Conservation (phyloP, 495 filamentous ascomycete genomes). For the Neurospora sublineolata region DNA sequence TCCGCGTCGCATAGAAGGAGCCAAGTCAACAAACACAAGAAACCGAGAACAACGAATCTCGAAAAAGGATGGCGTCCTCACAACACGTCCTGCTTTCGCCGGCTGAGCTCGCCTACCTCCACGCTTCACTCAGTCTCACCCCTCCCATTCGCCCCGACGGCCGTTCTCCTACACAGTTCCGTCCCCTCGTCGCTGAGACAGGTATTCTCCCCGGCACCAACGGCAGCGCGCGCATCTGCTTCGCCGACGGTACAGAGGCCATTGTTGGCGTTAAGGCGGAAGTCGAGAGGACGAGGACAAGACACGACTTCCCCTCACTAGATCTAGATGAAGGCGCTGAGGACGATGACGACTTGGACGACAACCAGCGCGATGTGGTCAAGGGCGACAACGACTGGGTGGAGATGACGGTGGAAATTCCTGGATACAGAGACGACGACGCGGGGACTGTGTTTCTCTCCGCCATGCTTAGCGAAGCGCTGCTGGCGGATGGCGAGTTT, state of each 20-base stretch:
- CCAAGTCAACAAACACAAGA: background rate
- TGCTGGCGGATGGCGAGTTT: conserved; percentile 65
- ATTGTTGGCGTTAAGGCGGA: conserved; percentile 92
- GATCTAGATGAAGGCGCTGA: conserved; percentile 13
- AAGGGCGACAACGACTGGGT: conserved; percentile 54
- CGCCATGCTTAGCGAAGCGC: conserved; percentile 76
- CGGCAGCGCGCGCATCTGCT: conserved; percentile 84
- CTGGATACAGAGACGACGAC: conserved; percentile 83
- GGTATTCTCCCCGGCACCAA: conserved; percentile 82
- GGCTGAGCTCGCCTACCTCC: conserved; percentile 91
- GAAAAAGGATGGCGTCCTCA: conserved; percentile 21
- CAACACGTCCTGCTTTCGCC: conserved; percentile 66
- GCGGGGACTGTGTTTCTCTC: conserved; percentile 74
- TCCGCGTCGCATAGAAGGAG: background rate
- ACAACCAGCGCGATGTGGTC: conserved; percentile 14
- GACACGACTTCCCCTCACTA: conserved; percentile 18
- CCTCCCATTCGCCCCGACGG: conserved; percentile 86
- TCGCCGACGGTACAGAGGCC: conserved; percentile 89
- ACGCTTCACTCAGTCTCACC: conserved; percentile 64
- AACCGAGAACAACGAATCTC: background rate
- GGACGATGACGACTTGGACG: conserved; percentile 10
- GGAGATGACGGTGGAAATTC: conserved; percentile 75
- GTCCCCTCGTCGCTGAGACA: conserved; percentile 77
- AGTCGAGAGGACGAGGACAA: conserved; percentile 55
- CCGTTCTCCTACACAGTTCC: conserved; percentile 75